Evolutionary conservation across 164 flowering plant genomes (phyloP).

Genomic region (Warburgia ugandensis): DNA sequence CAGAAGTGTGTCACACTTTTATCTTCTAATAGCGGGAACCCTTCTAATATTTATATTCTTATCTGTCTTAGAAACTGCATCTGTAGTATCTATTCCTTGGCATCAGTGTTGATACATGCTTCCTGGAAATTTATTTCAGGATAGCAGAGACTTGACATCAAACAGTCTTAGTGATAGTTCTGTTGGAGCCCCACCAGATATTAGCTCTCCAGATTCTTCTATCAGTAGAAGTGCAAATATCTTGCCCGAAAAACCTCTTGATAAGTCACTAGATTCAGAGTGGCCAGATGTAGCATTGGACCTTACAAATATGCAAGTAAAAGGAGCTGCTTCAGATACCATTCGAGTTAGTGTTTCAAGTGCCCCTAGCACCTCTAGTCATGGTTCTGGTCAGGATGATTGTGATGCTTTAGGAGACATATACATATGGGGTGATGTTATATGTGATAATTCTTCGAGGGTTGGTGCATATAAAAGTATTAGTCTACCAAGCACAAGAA

Average conservation of each 20-base stretch:
- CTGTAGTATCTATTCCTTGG: too few species aligned
- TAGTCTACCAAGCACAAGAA: constrained; percentile 15
- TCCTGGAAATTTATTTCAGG: constrained; percentile 20
- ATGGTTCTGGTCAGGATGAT: constrained; percentile 34
- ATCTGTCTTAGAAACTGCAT: too few species aligned
- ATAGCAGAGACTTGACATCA: constrained; percentile 25
- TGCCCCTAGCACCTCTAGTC: constrained; percentile 37
- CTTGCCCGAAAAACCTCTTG: constrained; percentile 31
- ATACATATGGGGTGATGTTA: constrained; percentile 34
- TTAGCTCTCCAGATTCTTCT: constrained; percentile 28
- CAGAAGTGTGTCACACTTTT: too few species aligned
- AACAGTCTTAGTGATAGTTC: constrained; percentile 31
- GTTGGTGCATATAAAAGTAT: constrained; percentile 13
- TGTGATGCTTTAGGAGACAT: constrained; percentile 37
- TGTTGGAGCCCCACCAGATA: constrained; percentile 19
- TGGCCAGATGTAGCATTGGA: constrained; percentile 26
- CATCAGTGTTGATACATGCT: too few species aligned
- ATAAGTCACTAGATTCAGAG: constrained; percentile 25
- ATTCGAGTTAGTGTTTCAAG: constrained; percentile 39
- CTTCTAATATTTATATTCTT: too few species aligned
- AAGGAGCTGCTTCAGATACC: constrained; percentile 30
- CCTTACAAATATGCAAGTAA: constrained; percentile 29
- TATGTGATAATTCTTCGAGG: constrained; percentile 18
- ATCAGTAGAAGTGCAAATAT: constrained; percentile 9
- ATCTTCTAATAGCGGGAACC: too few species aligned